Conservation (phyloP, 2,329 filamentous ascomycete genomes). For the Bipolaris bicolor region DNA sequence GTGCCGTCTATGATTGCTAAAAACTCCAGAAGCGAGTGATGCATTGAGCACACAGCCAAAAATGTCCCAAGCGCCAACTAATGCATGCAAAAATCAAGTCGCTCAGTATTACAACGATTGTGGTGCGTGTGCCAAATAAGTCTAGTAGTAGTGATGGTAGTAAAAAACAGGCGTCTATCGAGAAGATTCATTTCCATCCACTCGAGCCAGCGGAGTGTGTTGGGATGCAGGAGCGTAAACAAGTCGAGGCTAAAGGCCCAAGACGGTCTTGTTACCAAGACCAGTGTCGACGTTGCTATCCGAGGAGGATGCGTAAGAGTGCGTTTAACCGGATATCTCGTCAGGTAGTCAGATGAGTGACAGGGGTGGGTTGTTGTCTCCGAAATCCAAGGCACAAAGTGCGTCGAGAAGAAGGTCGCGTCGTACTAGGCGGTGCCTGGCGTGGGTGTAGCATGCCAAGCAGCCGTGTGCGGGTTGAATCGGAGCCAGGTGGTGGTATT, state of each 20-base stretch:
- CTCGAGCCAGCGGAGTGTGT: conserved; percentile 48
- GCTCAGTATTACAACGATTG: conserved; percentile 47
- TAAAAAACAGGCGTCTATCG: conserved; percentile 36
- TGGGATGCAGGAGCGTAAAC: conserved; percentile 32
- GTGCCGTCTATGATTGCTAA: conserved; percentile 23
- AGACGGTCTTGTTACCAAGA: conserved; percentile 24
- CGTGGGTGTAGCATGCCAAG: conserved; percentile 27
- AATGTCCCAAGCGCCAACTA: conserved; percentile 38
- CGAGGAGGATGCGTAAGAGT: conserved; percentile 15
- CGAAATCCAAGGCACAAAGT: conserved; percentile 27
- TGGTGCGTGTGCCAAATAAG: conserved; percentile 26
- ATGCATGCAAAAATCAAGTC: conserved; percentile 39
- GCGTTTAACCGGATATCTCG: conserved; percentile 29
- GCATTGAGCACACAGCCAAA: conserved; percentile 23
- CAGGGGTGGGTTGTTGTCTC: conserved; percentile 15
- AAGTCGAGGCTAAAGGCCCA: conserved; percentile 25
- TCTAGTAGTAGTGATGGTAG: not conserved
- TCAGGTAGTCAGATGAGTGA: conserved; percentile 30
- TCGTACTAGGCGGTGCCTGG: conserved; percentile 31
- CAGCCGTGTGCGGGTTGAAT: conserved; percentile 23
- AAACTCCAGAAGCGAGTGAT: conserved; percentile 28
- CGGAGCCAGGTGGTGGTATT: conserved; percentile 14
- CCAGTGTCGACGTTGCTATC: conserved; percentile 24
- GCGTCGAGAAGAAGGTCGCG: conserved; percentile 31
- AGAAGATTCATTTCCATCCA: conserved; percentile 37